Evolutionary conservation across 495 filamentous ascomycete genomes (phyloP).

Genomic region (Apiosordaria backusii): DNA sequence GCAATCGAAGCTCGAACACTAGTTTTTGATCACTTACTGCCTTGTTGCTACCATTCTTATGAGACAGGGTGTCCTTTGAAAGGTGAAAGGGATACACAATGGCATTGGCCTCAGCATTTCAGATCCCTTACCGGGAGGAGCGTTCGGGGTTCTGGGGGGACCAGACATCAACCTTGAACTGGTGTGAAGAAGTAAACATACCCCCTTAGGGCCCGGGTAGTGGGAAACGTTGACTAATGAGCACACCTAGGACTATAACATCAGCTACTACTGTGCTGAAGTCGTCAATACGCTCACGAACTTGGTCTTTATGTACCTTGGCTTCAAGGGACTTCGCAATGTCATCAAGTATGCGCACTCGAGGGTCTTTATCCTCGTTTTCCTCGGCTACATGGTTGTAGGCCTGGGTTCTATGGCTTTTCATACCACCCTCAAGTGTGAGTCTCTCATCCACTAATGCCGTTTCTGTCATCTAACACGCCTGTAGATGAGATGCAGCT

Average conservation of each 20-base stretch:
- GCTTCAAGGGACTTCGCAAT: slow-evolving; percentile 66
- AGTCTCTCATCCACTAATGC: slow-evolving; percentile 17
- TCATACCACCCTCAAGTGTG: slow-evolving; percentile 79
- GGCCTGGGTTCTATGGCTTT: slow-evolving; percentile 79
- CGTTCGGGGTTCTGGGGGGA: slow-evolving; percentile 76
- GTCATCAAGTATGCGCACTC: slow-evolving; percentile 69
- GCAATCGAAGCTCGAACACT: background rate
- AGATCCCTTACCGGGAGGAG: slow-evolving; percentile 65
- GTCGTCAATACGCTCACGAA: slow-evolving; percentile 68
- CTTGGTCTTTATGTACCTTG: slow-evolving; percentile 69
- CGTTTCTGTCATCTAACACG: background rate
- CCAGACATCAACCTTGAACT: slow-evolving; percentile 86
- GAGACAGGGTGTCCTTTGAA: background rate
- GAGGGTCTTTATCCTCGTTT: slow-evolving; percentile 66
- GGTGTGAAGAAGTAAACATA: slow-evolving; percentile 77
- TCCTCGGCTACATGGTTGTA: slow-evolving; percentile 72
- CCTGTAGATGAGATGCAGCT: slow-evolving; percentile 90
- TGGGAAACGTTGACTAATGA: background rate
- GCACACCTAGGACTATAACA: slow-evolving; percentile 43
- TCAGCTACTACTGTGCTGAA: slow-evolving; percentile 48
- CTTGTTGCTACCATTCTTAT: background rate
- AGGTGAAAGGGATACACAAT: slow-evolving; percentile 7
- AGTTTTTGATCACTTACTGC: too few relatives aligned
- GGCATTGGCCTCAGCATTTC: slow-evolving; percentile 21
- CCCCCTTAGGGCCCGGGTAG: background rate